These are phyloP conservation scores for Debaryomyces robertsiae DNA, from an alignment of 1,139 yeast species.

Conservation along the genomic window DNA sequence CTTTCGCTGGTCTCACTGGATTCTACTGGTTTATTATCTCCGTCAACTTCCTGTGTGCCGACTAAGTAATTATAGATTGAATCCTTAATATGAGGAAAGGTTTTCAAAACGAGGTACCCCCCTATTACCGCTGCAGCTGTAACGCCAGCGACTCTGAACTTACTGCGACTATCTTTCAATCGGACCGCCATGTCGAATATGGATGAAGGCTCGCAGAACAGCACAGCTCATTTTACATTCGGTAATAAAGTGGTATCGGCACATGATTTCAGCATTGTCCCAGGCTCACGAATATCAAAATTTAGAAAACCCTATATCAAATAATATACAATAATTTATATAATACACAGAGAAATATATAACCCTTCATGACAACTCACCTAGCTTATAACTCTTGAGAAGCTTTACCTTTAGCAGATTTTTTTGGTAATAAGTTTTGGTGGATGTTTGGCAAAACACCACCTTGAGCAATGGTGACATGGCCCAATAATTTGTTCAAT, in stretches of 20 bases:
- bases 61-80: conserved; percentile 27
- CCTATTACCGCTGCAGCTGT: conserved; percentile 48
- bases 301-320: conserved; percentile 10
- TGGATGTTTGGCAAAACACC: conserved; percentile 98
- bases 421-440: conserved; percentile 93
- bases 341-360: conserved; percentile 20
- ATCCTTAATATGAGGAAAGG: conserved; percentile 53
- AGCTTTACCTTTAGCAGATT: conserved; percentile 75
- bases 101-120: conserved; percentile 47
- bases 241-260: background rate
- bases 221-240: background rate
- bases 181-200: conserved; percentile 16
- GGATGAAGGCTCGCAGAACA: no score
- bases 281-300: background rate
- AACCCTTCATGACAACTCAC: conserved; percentile 9
- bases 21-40: conserved; percentile 29
- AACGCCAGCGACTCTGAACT: conserved; percentile 25
- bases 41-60: conserved; percentile 22
- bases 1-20: conserved; percentile 15
- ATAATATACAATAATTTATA: conserved; percentile 14
- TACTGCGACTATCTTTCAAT: conserved; percentile 14
- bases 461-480: conserved; percentile 86
- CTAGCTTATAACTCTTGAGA: conserved; percentile 75
- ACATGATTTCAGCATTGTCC: conserved; percentile 5
- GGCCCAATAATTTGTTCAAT: conserved; percentile 74